Conservation (phyloP, 2,329 filamentous ascomycete genomes). For the Alternaria sp. region DNA sequence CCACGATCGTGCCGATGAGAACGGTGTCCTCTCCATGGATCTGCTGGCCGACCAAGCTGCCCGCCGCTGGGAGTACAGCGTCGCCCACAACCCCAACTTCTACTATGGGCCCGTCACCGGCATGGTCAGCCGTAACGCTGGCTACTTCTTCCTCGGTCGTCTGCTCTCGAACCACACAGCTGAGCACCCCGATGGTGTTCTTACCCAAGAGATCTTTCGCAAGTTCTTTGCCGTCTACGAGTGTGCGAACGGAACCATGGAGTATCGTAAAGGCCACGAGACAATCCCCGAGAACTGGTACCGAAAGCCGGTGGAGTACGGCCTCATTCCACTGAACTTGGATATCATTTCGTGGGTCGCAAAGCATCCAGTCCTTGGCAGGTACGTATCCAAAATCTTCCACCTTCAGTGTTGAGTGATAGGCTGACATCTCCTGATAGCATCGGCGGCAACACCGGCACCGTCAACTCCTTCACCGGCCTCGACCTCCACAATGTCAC, state of each 20-base stretch:
- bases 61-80: slow-evolving; percentile 55
- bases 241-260: slow-evolving; percentile 47
- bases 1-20: slow-evolving; percentile 40
- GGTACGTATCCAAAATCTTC: slow-evolving; percentile 9
- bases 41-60: slow-evolving; percentile 33
- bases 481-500: slow-evolving; percentile 44
- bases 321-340: slow-evolving; percentile 46
- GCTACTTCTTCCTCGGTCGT: slow-evolving; percentile 36
- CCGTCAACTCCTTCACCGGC: slow-evolving; percentile 59
- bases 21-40: slow-evolving; percentile 24
- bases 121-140: slow-evolving; percentile 57
- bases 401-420: not conserved
- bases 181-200: slow-evolving; percentile 20
- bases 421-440: slow-evolving; percentile 5
- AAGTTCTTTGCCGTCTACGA: slow-evolving; percentile 58
- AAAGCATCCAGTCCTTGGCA: slow-evolving; percentile 24
- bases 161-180: slow-evolving; percentile 38
- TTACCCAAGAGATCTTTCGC: slow-evolving; percentile 45
- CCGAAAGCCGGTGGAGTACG: slow-evolving; percentile 54
- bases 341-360: slow-evolving; percentile 21
- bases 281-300: slow-evolving; percentile 63
- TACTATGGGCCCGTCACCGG: slow-evolving; percentile 62
- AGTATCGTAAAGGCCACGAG: slow-evolving; percentile 55
- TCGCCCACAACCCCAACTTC: slow-evolving; percentile 60
- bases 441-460: slow-evolving; percentile 61